Base-by-base conservation (phyloP, 371 early-diverging fungal species). In the Lichtheimia corymbifera region DNA sequence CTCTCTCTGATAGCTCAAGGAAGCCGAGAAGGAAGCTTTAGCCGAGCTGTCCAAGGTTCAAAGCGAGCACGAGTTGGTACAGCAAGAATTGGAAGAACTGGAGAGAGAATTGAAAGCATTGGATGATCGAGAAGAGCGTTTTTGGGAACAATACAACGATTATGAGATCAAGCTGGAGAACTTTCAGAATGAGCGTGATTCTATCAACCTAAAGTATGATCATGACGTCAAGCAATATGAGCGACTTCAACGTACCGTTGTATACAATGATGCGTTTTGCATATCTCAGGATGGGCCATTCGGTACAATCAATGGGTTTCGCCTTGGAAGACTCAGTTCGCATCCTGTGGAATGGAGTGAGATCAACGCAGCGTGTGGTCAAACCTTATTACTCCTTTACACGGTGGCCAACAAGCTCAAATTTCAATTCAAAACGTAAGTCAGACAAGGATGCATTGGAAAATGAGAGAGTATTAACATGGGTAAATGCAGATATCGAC, bases 311-410 rank as follows among this genome's bases (percentile, higher is more conserved):
- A 96, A 96, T 69, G 97, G 96, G 0, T 93, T 94, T 59, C 80
- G 98, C 13, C 72, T 97, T 44, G 98, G 98, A 13, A 83, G 94
- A 27, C 74, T 94, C 5, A 87, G 90, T 4, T 77, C 80, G 1
- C 86, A 91, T 64, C 86, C 82, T 28, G 92, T 96, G 24, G 94
- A 93, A 41, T 98, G 98, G 98, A 83, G 74, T 24, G 98, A 98
- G 74, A 95, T 98, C 58, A 98, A 98, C 75, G 97, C 98, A 1
- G 98, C 94, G 0, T 90, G 95, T 92, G 98, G 97, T 4, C 96
- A 96, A 63, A 87, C 93, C 0, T 59, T 94, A 22, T 73, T 97
- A 24, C 71, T 96, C 55, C 66, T 98, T 15, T 93, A 95, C 67
- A 93, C 94, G 0, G 84, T 96, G 6, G 93, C 96, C 13, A 88